Percentiles rank a stretch among this genome's conserved stretches.
Evolutionary conservation across 73 alveolate genomes (phyloP).

Genomic region (Urostyla sp.): DNA sequence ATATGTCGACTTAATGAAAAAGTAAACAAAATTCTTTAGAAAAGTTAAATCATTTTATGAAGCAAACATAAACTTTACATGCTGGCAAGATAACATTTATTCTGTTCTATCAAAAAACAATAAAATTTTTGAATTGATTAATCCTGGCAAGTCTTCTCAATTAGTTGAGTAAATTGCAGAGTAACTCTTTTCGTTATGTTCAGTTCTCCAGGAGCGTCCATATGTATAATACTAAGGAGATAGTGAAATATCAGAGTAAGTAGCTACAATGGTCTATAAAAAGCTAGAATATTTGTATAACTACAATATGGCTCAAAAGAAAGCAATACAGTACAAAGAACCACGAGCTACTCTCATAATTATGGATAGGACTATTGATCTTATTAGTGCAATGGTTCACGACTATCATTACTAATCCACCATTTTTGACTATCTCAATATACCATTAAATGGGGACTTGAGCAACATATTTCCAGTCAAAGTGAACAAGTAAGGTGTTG

Average conservation of each 20-base stretch:
- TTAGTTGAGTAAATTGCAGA: constrained; percentile 53
- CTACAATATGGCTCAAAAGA: neutral
- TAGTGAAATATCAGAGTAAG: neutral
- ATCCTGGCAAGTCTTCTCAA: constrained; percentile 15
- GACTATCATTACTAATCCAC: constrained; percentile 79
- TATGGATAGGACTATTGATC: constrained; percentile 83
- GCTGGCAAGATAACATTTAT: constrained; percentile 65
- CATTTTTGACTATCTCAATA: constrained; percentile 67
- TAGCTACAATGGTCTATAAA: constrained; percentile 13
- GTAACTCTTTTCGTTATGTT: constrained; percentile 45
- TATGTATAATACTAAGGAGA: constrained; percentile 60
- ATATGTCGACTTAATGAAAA: neutral
- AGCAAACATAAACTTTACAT: constrained; percentile 57
- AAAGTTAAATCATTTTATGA: constrained; percentile 50
- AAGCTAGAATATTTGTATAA: constrained; percentile 42
- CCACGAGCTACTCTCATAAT: constrained; percentile 78
- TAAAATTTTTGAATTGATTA: neutral
- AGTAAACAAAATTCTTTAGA: constrained; percentile 18
- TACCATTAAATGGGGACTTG: constrained; percentile 30
- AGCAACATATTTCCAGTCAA: constrained; percentile 15
- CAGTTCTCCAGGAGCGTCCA: constrained; percentile 69
- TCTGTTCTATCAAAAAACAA: neutral
- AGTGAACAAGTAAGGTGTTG: constrained; percentile 41
- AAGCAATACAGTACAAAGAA: constrained; percentile 19
- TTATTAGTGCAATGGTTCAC: constrained; percentile 80